Evolutionary conservation across 805 yeast species (phyloP), one percentile per base, ranked within the genome.

Genomic region (Cyberlindnera mycetangii): DNA sequence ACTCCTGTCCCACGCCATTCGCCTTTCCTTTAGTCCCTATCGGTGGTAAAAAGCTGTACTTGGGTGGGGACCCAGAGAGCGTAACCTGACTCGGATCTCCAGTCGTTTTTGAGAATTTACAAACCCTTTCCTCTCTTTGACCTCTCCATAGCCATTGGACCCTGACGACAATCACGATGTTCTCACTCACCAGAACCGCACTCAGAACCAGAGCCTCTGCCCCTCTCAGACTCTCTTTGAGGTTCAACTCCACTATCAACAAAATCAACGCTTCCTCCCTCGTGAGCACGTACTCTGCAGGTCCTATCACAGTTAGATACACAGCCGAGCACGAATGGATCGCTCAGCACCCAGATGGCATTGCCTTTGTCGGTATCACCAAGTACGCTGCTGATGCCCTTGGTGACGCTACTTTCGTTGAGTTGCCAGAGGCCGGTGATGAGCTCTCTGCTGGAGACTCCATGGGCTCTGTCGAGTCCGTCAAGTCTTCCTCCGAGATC

Each of bases 311-410:
- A 14, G 74, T 82, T 49, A 81, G 77, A 67, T 90, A 78, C 75
- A 88, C 98, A 10, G 68, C 73, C 42, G 96, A 93, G 61, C 99
- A 92, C 71, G 99, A 92, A 71, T 92, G 97, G 97, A 68, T 93
- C 45, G 90, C 96, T 4, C 74, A 81, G 44, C 95, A 86, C 64
- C 77, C 78, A 21, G 96, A 90, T 66, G 87, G 87, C 49, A 73
- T 82, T 34, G 85, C 92, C 2, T 89, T 83, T 58, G 73, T 92
- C n/a, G 99, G 99, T 24, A 89, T 93, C 66, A 89, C 99, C 46
- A 80, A 78, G 58, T 90, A 93, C 63, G 99, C 99, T 16, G 84
- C 97, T 18, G 96, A 89, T 60, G 95, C 98, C 7, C 78, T 93
- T 49, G 99, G 99, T 36, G 99, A 93, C 68, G 95, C 95, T 45